Base-by-base conservation (phyloP, 345 rosid genomes). In the Ceriops tagal region DNA sequence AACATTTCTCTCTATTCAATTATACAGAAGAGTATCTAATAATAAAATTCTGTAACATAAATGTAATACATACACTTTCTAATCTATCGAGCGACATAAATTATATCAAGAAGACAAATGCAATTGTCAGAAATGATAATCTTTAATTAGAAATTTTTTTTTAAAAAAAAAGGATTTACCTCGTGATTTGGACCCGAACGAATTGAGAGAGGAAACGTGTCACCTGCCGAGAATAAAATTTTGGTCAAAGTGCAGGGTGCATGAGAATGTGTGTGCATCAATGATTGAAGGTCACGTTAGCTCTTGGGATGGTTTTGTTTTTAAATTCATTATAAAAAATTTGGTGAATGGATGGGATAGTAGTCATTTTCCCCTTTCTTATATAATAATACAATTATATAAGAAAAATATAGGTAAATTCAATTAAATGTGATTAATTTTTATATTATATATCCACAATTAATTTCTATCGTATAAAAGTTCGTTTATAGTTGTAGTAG, bases 261-360 rank as follows among this genome's bases (percentile, higher is more conserved):
- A 65, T 70, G 32, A n/a, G 78, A 31, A 70, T 27, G 62, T 19
- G 62, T 19, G 75, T 61, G 73, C 21, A 31, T 63, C 61, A 70
- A 70, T 70, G 73, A 70, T 70, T 70, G 73, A 70, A 15, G 8
- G 51, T 51, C 66, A 61, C 66, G 73, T 61, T 70, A 61, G 27
- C 34, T 9, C 49, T 43, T 43, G 49, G 18, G 19, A 0, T 0
- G 16, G 49, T 3, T 13, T 13, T 0, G 0, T 13, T 43, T 37
- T 39, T 39, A 39, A 39, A 39, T 39, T 39, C 13, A 39, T 9
- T 10, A 2, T 9, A 43, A 43, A 43, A 43, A 43, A 13, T 43
- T 9, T 11, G 49, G 49, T 43, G 5, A 13, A 11, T 43, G 46
- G 2, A 2, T 37, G 2, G 2, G 1, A 8, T 39, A 0, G 15